Evolutionary conservation across 345 rosid species (phyloP).

Genomic region (Acer yangbiense): DNA sequence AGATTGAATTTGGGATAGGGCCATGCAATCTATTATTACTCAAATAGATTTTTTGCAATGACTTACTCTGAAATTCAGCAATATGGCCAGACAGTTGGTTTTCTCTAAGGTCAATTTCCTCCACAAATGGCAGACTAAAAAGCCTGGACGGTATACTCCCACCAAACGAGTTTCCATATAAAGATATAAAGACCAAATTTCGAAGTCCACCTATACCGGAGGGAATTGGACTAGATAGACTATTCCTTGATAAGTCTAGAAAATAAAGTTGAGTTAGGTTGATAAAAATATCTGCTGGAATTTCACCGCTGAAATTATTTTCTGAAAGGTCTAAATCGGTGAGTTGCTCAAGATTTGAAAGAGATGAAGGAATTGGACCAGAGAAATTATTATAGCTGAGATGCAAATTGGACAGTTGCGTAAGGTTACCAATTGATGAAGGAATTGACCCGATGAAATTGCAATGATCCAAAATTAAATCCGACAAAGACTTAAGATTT

Average conservation of each 20-base stretch:
- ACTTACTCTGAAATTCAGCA: constrained; percentile 1
- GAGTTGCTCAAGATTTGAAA: constrained; percentile 7
- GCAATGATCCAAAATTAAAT: accelerated
- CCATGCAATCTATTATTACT: constrained; percentile 20
- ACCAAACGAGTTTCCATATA: constrained; percentile 10
- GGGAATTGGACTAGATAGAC: neutral
- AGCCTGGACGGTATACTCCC: constrained; percentile 28
- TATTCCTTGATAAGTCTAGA: neutral
- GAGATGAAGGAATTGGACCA: constrained; percentile 24
- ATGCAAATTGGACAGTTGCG: neutral
- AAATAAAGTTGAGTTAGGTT: neutral
- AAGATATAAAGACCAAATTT: neutral
- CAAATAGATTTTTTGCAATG: neutral
- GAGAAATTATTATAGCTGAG: neutral
- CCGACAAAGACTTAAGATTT: neutral
- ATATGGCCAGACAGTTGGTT: constrained; percentile 23
- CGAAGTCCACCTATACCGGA: neutral
- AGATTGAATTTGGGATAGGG: constrained; percentile 19
- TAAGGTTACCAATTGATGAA: constrained; percentile 6
- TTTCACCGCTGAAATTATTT: constrained; percentile 22
- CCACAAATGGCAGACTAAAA: constrained; percentile 11
- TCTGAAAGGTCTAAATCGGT: neutral
- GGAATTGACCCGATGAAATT: constrained; percentile 10
- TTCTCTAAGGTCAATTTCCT: neutral
- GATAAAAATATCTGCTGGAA: constrained; percentile 19